Base-by-base conservation (phyloP, 495 filamentous ascomycete species). In the Lophium mytilinum region DNA sequence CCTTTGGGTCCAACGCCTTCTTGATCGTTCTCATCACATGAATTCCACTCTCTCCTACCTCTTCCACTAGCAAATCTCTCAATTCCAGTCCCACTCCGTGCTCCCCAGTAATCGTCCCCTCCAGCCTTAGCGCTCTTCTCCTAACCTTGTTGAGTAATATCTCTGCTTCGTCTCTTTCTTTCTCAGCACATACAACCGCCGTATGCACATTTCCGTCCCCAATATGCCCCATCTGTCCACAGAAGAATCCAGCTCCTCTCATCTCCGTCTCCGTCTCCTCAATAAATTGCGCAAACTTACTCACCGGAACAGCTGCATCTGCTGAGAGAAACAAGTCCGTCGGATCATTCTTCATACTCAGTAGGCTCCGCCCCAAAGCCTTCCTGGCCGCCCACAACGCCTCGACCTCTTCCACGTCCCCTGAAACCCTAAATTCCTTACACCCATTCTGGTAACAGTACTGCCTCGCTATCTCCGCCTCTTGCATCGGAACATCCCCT, bases 331-430 rank as follows among this genome's bases (percentile, higher is more conserved):
- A 83, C 58, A 81, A 79, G 61, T 89, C 82, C 17, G 69, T 76
- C 3, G 78, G 74, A 57, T 75, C 18, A 19, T 58, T 72, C 47
- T 76, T 72, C 41, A 76, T 72, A 74, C 78, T 77, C 9, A 82
- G 75, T 76, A 88, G 80, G 43, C 82, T 78, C 63, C 77, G 79
- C 85, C 88, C 95, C 9, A 95, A 71, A 0, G 85, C 83, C 71
- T 91, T 96, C 19, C 90, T 75, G 30, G 90, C 90, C 45, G 80
- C 85, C 90, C 90, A 96, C 45, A 94, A 73, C 59, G 88, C 86
- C n/a, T 78, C 72, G 54, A 80, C 80, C 72, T 95, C 88, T 19
- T 73, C 65, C 19, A 79, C 73, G 61, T 75, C 78, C 81, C 24
- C 83, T 75, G 9, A 57, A 50, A 57, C 79, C 76, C 8, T 86